These are phyloP conservation scores for Silene noctiflora DNA, from an alignment of 179 eudicot genomes.

Conservation along the genomic window DNA sequence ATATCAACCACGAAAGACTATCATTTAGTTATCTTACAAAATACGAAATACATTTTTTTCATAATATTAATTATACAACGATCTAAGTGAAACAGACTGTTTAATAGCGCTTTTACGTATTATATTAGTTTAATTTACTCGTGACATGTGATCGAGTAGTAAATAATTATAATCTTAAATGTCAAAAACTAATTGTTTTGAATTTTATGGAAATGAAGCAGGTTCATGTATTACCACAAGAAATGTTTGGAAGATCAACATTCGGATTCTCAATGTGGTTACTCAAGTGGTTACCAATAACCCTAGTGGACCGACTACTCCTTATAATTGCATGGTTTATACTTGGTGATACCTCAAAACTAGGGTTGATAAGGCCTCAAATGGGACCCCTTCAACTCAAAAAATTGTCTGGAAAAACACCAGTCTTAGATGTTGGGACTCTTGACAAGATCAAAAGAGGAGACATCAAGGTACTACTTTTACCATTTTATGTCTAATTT, in stretches of 20 bases:
- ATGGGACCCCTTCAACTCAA: slow-evolving; percentile 65
- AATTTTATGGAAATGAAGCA: slow-evolving; percentile 9
- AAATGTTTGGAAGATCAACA: slow-evolving; percentile 58
- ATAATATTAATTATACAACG: too few relatives aligned
- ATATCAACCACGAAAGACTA: too few relatives aligned
- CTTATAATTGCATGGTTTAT: slow-evolving; percentile 45
- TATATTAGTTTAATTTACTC: too few relatives aligned
- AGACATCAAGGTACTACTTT: slow-evolving; percentile 44
- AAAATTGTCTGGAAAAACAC: slow-evolving; percentile 55
- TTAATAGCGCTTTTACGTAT: too few relatives aligned
- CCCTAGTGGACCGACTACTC: slow-evolving; percentile 47
- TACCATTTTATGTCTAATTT: not conserved
- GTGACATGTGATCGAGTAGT: too few relatives aligned
- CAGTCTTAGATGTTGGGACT: slow-evolving; percentile 65
- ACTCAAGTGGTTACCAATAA: slow-evolving; percentile 62
- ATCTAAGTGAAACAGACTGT: too few relatives aligned
- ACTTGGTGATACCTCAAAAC: slow-evolving; percentile 44
- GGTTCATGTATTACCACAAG: slow-evolving; percentile 62
- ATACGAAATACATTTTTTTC: too few relatives aligned
- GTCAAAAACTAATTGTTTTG: not conserved
- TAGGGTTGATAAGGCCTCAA: slow-evolving; percentile 51
- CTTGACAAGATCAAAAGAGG: slow-evolving; percentile 52
- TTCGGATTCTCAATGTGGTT: slow-evolving; percentile 53
- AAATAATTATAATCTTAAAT: too few relatives aligned
- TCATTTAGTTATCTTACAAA: too few relatives aligned